phyloP scores from a whole-genome alignment of 2,329 filamentous ascomycete species.

The Colletotrichum australisinense region DNA sequence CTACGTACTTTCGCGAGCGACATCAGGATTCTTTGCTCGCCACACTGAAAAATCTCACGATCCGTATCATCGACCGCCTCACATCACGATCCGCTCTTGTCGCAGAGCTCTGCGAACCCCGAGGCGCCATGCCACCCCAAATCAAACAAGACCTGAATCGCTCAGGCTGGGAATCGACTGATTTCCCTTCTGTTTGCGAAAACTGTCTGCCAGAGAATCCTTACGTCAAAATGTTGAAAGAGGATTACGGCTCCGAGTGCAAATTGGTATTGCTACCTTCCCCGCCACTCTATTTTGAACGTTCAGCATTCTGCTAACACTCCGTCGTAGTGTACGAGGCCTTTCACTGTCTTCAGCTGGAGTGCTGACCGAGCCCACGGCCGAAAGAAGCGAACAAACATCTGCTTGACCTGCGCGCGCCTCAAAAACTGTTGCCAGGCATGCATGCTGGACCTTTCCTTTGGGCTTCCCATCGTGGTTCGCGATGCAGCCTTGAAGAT shows the following conservation, averaged over 20 bases:
- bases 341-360: slow-evolving; percentile 97
- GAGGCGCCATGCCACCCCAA: slow-evolving; percentile 78
- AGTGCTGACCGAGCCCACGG: slow-evolving; percentile 88
- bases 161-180: slow-evolving; percentile 94
- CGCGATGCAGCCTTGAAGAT: slow-evolving; percentile 97
- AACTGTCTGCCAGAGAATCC: slow-evolving; percentile 95
- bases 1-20: background rate
- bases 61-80: no score
- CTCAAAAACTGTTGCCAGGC: slow-evolving; percentile 99
- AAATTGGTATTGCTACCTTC: slow-evolving; percentile 62
- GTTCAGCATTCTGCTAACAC: slow-evolving; percentile 36
- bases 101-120: slow-evolving; percentile 36
- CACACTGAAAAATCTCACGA: background rate
- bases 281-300: no score
- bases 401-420: slow-evolving; percentile 95
- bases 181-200: slow-evolving; percentile 90
- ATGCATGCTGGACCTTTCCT: slow-evolving; percentile 98
- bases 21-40: background rate
- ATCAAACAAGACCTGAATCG: slow-evolving; percentile 97
- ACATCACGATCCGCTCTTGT: background rate
- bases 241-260: slow-evolving; percentile 91
- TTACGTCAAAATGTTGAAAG: slow-evolving; percentile 99
- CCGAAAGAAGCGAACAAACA: slow-evolving; percentile 92
- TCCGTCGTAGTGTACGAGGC: slow-evolving; percentile 77
- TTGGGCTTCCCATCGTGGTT: slow-evolving; percentile 93